Evolutionary conservation across 2,329 filamentous ascomycete species (phyloP).

Genomic region (Trichoderma arundinaceum): DNA sequence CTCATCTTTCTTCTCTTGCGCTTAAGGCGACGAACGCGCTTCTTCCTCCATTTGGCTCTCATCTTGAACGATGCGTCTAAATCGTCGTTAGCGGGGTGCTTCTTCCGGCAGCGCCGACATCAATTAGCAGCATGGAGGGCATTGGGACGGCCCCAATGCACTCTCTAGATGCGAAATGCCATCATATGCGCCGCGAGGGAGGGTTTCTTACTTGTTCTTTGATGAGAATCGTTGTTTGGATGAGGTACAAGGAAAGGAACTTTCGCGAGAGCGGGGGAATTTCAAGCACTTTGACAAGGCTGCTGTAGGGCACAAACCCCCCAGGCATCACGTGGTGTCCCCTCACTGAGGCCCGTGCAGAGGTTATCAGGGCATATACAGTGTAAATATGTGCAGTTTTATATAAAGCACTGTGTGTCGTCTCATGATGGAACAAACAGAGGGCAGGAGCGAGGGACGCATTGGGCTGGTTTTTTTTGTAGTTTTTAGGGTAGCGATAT

Average conservation of each 20-base stretch:
- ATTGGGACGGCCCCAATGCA: conserved; percentile 22
- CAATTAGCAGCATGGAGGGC: not conserved
- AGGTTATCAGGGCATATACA: not conserved
- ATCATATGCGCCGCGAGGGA: not conserved
- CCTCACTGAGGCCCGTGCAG: not conserved
- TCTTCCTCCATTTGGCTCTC: conserved; percentile 99
- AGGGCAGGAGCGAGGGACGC: conserved; percentile 20
- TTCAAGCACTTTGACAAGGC: conserved; percentile 42
- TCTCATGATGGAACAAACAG: not conserved
- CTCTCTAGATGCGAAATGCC: conserved; percentile 8
- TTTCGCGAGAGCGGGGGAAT: conserved; percentile 41
- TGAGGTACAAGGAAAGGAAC: conserved; percentile 45
- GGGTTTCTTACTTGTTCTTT: conserved; percentile 48
- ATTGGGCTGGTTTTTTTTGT: not conserved
- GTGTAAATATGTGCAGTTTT: not conserved
- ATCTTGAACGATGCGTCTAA: conserved; percentile 59
- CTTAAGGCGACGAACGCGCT: conserved; percentile 98
- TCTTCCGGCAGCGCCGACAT: not conserved
- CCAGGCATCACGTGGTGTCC: conserved; percentile 43
- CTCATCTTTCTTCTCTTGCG: conserved; percentile 99
- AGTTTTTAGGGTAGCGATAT: conserved; percentile 16
- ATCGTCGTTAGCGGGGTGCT: conserved; percentile 30
- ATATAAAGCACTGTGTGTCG: conserved; percentile 11
- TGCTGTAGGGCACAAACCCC: conserved; percentile 48
- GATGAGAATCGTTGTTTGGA: conserved; percentile 55